A percentile compares a stretch with the other conserved stretches of the same genome.
Evolutionary conservation across 441 rosid species (phyloP).

Genomic region (Oxalis stricta): DNA sequence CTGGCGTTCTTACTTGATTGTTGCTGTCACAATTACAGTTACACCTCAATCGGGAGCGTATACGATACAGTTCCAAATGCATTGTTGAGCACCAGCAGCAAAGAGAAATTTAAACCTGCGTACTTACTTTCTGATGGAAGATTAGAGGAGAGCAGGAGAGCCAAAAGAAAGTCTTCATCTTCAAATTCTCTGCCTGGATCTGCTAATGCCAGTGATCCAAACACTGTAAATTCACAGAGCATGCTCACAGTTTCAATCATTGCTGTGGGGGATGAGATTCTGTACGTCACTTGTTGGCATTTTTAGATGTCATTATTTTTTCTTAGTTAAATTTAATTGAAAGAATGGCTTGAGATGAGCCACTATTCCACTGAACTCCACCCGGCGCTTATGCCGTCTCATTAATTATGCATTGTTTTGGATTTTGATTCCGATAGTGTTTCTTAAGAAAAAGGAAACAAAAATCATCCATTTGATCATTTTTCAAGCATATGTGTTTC

Average conservation of each 20-base stretch:
- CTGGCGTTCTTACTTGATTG: slow-evolving; percentile 7
- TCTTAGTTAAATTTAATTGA: no score
- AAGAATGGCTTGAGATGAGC: no score
- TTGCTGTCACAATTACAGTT: slow-evolving; percentile 29
- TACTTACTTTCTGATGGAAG: slow-evolving; percentile 96
- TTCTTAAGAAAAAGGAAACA: not conserved
- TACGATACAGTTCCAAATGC: slow-evolving; percentile 91
- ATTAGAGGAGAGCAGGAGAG: slow-evolving; percentile 92
- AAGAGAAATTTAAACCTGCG: slow-evolving; percentile 81
- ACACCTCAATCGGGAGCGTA: slow-evolving; percentile 94
- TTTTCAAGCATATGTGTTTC: not conserved
- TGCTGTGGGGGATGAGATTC: slow-evolving; percentile 95
- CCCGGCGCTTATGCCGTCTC: no score
- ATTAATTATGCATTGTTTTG: no score
- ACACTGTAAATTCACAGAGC: slow-evolving; percentile 23
- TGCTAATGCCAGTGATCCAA: slow-evolving; percentile 22
- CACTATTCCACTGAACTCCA: no score
- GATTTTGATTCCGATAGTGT: not conserved
- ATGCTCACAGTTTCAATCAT: slow-evolving; percentile 52
- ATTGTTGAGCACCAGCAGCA: slow-evolving; percentile 31
- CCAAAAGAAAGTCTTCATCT: slow-evolving; percentile 39
- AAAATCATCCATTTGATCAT: not conserved
- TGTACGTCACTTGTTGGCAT: slow-evolving; percentile 54
- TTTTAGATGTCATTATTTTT: not conserved
- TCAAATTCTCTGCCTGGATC: slow-evolving; percentile 8